Evolutionary conservation across 139 green algal genomes (phyloP).

Genomic region (Gonium pectorale): DNA sequence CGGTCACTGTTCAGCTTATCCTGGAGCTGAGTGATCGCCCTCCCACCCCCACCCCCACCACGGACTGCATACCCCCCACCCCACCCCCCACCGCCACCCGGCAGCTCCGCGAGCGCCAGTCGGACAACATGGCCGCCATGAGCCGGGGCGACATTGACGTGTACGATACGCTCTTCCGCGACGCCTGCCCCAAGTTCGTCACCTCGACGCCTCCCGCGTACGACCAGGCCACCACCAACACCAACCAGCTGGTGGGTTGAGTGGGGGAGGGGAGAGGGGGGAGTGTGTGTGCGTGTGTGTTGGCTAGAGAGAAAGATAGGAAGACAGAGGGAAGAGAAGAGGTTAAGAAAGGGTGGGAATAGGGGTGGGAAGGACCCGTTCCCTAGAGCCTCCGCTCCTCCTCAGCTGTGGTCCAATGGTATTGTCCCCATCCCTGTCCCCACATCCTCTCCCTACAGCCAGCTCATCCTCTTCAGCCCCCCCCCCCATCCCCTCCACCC

Average conservation of each 20-base stretch:
- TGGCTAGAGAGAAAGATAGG: too few species aligned
- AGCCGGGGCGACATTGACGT: slow-evolving; percentile 56
- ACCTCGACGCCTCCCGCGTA: slow-evolving; percentile 75
- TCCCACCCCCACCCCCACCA: not conserved
- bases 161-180: slow-evolving; percentile 95
- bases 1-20: too few species aligned
- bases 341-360: too few species aligned
- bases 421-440: too few species aligned
- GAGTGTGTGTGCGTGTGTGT: too few species aligned
- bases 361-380: too few species aligned
- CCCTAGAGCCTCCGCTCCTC: too few species aligned
- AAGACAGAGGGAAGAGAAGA: too few species aligned
- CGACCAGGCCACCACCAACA: slow-evolving; percentile 78
- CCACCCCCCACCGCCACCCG: not conserved
- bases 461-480: too few species aligned
- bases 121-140: slow-evolving; percentile 85
- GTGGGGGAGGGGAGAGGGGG: not conserved
- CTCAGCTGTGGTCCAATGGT: too few species aligned
- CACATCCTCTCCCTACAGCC: too few species aligned
- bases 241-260: slow-evolving; percentile 73
- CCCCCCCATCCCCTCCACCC: not conserved
- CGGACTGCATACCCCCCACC: not conserved
- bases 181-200: slow-evolving; percentile 98
- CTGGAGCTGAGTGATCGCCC: too few species aligned
- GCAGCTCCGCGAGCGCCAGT: slow-evolving; percentile 64